Percentiles rank a stretch among this genome's conserved stretches.
Evolutionary conservation across 495 filamentous ascomycete species (phyloP).

Genomic region (Aspergillus mulundensis): DNA sequence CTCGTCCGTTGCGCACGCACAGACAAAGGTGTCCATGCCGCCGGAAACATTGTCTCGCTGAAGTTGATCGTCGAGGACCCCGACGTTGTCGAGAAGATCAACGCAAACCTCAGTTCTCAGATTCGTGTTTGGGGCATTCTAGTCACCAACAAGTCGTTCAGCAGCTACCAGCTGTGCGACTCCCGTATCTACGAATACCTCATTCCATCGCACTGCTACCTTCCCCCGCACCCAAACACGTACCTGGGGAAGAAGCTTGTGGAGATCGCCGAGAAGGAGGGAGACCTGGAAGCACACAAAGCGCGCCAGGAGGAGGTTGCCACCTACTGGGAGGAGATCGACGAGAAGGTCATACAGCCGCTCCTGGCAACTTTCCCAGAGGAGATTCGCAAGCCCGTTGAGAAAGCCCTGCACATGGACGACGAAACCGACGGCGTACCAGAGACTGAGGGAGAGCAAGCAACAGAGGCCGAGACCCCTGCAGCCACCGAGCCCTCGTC

Average conservation of each 20-base stretch:
- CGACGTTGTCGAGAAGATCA: slow-evolving; percentile 86
- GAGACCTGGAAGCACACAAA: slow-evolving; percentile 62
- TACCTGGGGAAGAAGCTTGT: slow-evolving; percentile 76
- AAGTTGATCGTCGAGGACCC: slow-evolving; percentile 93
- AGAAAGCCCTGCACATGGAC: slow-evolving; percentile 35
- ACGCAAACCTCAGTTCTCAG: slow-evolving; percentile 74
- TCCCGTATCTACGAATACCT: slow-evolving; percentile 95
- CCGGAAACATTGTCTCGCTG: slow-evolving; percentile 90
- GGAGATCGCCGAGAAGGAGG: slow-evolving; percentile 65
- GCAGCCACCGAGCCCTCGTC: background rate
- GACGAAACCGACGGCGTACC: slow-evolving; percentile 12
- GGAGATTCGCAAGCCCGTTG: slow-evolving; percentile 36
- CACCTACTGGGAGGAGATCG: slow-evolving; percentile 74
- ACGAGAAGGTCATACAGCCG: slow-evolving; percentile 70
- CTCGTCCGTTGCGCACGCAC: slow-evolving; percentile 91
- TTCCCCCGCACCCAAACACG: slow-evolving; percentile 86
- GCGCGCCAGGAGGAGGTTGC: slow-evolving; percentile 70
- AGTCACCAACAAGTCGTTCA: slow-evolving; percentile 79
- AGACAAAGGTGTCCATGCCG: slow-evolving; percentile 96
- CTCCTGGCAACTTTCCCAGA: slow-evolving; percentile 58
- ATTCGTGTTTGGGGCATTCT: slow-evolving; percentile 93
- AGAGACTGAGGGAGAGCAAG: slow-evolving; percentile 6
- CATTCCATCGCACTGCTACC: slow-evolving; percentile 82
- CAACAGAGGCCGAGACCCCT: background rate
- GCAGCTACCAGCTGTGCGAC: slow-evolving; percentile 86